These are phyloP conservation scores for Takakia lepidozioides DNA, from an alignment of 225 moss, liverwort and hornwort genomes.

Conservation along the genomic window DNA sequence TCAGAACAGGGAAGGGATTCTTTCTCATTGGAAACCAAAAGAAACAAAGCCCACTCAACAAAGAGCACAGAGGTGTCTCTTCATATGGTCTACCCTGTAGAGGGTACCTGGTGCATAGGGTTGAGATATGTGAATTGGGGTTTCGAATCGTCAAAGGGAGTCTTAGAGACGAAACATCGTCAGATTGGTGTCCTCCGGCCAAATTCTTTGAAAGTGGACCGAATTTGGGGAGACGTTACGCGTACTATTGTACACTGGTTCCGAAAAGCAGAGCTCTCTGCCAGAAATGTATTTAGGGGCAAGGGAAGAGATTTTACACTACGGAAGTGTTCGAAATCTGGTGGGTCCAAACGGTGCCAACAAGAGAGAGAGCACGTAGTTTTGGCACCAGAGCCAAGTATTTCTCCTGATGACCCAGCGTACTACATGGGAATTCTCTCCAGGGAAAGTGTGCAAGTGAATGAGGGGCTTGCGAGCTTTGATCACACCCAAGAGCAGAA, in stretches of 20 bases:
- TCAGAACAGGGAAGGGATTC: neutral
- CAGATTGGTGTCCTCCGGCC: neutral
- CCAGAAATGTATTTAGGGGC: neutral
- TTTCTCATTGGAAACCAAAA: neutral
- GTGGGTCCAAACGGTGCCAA: too few species aligned
- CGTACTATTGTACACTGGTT: conserved; percentile 1
- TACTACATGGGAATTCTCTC: too few species aligned
- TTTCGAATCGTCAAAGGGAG: neutral
- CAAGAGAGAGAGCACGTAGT: too few species aligned
- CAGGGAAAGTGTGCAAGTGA: too few species aligned
- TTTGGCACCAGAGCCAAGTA: too few species aligned
- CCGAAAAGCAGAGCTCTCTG: conserved; percentile 1
- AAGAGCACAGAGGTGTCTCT: conserved; percentile 16
- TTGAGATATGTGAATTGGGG: conserved; percentile 13
- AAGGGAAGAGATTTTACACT: too few species aligned
- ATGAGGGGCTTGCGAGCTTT: too few species aligned
- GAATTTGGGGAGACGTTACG: conserved; percentile 1
- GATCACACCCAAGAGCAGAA: too few species aligned
- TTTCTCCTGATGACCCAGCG: too few species aligned
- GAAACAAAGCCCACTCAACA: neutral
- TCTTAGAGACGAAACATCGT: neutral
- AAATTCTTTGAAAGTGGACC: neutral
- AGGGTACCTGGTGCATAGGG: conserved; percentile 75
- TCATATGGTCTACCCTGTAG: conserved; percentile 57
- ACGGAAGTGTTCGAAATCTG: too few species aligned